A percentile compares a stretch with the other conserved stretches of the same genome.
Conservation (phyloP, 176 grass and related monocot genomes). For the Phragmites australis region DNA sequence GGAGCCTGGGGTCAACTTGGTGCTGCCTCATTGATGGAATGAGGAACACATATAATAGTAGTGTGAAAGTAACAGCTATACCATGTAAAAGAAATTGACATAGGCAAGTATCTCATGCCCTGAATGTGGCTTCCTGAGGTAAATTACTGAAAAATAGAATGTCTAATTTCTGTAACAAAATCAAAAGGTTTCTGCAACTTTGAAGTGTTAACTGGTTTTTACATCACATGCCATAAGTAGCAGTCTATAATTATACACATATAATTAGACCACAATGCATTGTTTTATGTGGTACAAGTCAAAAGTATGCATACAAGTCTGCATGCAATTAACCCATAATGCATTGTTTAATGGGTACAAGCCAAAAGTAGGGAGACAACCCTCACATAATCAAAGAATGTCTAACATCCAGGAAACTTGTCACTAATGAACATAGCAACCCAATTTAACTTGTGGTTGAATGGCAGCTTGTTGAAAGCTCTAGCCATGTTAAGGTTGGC, state of each 20-base stretch:
- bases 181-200: too few species aligned
- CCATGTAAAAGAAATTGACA: constrained; percentile 33
- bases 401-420: background rate
- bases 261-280: too few species aligned
- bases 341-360: background rate
- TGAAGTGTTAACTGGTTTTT: too few species aligned
- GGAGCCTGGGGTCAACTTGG: constrained; percentile 61
- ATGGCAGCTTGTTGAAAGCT: background rate
- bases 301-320: too few species aligned
- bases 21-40: constrained; percentile 70
- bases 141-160: too few species aligned
- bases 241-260: too few species aligned
- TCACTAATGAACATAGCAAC: background rate
- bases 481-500: background rate
- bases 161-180: too few species aligned
- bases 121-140: too few species aligned
- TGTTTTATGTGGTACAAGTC: too few species aligned
- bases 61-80: constrained; percentile 23
- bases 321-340: background rate
- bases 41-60: constrained; percentile 49
- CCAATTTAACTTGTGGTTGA: background rate
- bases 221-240: too few species aligned
- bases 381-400: too few species aligned
- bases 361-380: background rate
- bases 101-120: constrained; percentile 2